These are phyloP conservation scores for Casuarina glauca DNA, from an alignment of 306 rosid species.

Conservation along the genomic window DNA sequence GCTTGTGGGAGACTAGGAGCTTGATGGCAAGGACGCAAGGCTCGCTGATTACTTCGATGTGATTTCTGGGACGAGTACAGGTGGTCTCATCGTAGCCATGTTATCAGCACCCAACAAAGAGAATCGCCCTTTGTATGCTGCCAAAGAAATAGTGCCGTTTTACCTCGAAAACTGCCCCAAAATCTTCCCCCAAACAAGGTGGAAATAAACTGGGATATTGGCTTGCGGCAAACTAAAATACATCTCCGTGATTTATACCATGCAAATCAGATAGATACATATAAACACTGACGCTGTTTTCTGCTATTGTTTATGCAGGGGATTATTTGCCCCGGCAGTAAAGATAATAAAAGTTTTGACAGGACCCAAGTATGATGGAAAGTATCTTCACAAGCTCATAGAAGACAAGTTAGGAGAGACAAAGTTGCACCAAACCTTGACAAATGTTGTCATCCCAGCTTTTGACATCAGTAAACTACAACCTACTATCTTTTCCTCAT, in stretches of 20 bases:
- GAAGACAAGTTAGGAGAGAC: not conserved
- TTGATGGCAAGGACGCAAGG: constrained; percentile 30
- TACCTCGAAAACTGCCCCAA: constrained; percentile 30
- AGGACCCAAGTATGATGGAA: constrained; percentile 38
- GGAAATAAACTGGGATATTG: not conserved
- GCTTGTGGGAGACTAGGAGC: constrained; percentile 5
- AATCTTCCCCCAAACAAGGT: constrained; percentile 37
- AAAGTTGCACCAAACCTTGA: constrained; percentile 33
- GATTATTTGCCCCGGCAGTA: constrained; percentile 17
- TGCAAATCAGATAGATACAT: not conserved
- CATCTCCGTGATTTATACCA: not conserved
- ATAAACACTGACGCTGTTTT: not conserved
- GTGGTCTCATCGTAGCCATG: constrained; percentile 37
- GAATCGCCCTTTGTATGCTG: constrained; percentile 31
- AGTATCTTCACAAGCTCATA: constrained; percentile 20
- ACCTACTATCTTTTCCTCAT: constrained; percentile 32
- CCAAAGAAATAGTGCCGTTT: constrained; percentile 30
- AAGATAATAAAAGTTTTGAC: constrained; percentile 14
- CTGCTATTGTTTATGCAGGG: constrained; percentile 22
- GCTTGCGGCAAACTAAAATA: not conserved
- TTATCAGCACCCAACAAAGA: constrained; percentile 28
- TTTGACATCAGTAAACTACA: constrained; percentile 32
- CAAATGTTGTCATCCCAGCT: constrained; percentile 27
- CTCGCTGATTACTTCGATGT: constrained; percentile 39
- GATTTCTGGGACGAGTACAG: constrained; percentile 38